Conservation (phyloP, 495 filamentous ascomycete species). For the Tuber melanosporum region DNA sequence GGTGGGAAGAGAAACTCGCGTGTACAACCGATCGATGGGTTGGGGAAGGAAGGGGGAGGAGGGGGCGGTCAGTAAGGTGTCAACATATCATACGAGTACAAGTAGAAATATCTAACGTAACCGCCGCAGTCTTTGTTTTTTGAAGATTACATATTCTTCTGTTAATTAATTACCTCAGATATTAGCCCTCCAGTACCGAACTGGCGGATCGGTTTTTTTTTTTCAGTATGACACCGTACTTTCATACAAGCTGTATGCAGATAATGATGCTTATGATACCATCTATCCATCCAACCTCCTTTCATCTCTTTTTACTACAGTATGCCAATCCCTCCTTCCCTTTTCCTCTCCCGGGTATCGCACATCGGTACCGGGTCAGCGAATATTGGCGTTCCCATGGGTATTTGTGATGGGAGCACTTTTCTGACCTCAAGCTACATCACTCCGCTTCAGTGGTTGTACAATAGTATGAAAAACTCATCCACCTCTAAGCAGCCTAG, state of each 20-base stretch:
- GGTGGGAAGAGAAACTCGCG: too few relatives aligned
- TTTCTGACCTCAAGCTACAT: background rate
- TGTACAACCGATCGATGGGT: background rate
- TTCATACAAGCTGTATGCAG: background rate
- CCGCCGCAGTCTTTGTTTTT: background rate
- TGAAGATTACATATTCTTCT: background rate
- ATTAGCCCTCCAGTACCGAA: background rate
- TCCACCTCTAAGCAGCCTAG: background rate
- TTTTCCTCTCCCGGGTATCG: background rate
- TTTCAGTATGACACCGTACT: background rate
- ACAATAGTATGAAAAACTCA: background rate
- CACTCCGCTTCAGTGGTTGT: background rate
- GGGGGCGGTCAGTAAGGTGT: background rate
- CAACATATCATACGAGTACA: background rate
- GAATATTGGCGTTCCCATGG: background rate
- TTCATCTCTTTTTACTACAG: background rate
- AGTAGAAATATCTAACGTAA: background rate
- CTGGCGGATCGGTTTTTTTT: background rate
- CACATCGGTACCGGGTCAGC: background rate
- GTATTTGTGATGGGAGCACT: background rate
- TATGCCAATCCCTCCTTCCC: background rate
- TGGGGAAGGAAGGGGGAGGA: background rate
- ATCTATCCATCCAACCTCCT: background rate
- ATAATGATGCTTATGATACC: background rate
- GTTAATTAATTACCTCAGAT: background rate